Evolutionary conservation across 768 basidiomycete species (phyloP).

Genomic region (Boletus pseudo-olivaceus): DNA sequence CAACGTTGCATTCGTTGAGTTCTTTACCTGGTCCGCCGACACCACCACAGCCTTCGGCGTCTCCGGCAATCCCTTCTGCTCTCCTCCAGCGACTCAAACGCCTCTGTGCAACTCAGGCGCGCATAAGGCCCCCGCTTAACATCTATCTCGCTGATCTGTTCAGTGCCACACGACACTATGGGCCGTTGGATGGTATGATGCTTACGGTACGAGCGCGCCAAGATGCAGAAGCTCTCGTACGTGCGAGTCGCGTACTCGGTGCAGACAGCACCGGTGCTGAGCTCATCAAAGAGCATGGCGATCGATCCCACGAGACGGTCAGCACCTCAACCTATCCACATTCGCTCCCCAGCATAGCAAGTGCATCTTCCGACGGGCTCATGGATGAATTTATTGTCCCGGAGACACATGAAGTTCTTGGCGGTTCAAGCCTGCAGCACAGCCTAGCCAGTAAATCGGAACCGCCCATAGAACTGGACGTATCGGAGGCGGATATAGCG

Average conservation of each 20-base stretch:
- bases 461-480: slow-evolving; percentile 43
- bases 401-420: slow-evolving; percentile 6
- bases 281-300: slow-evolving; percentile 38
- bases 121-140: slow-evolving; percentile 48
- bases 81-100: slow-evolving; percentile 29
- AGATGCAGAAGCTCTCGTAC: slow-evolving; percentile 65
- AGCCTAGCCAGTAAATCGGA: slow-evolving; percentile 11
- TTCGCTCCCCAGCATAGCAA: slow-evolving; percentile 16
- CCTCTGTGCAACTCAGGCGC: slow-evolving; percentile 34
- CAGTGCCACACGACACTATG: slow-evolving; percentile 68
- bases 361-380: slow-evolving; percentile 22
- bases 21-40: slow-evolving; percentile 26
- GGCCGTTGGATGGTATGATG: slow-evolving; percentile 63
- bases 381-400: slow-evolving; percentile 16
- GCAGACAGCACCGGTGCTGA: slow-evolving; percentile 59
- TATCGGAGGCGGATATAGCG: slow-evolving; percentile 73
- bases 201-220: slow-evolving; percentile 57
- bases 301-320: slow-evolving; percentile 19
- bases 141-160: slow-evolving; percentile 75
- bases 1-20: slow-evolving; percentile 12
- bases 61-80: slow-evolving; percentile 31
- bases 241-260: slow-evolving; percentile 65
- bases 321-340: slow-evolving; percentile 16
- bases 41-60: slow-evolving; percentile 10
- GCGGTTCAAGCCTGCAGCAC: slow-evolving; percentile 3